phyloP scores from a whole-genome alignment of 2,329 filamentous ascomycete species.

The Stagonosporopsis rhizophila region DNA sequence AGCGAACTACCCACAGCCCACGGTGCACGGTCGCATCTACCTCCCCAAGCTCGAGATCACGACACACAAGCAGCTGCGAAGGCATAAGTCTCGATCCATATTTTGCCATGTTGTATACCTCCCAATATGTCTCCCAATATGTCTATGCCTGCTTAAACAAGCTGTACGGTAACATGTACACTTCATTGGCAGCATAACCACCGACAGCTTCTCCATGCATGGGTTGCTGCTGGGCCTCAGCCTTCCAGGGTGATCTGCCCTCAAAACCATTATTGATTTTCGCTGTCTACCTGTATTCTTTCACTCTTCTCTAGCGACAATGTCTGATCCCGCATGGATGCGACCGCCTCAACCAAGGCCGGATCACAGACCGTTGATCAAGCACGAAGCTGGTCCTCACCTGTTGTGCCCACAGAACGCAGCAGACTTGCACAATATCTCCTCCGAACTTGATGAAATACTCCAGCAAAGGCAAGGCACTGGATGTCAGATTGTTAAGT shows the following conservation, averaged over 20 bases:
- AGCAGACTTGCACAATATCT: neutral
- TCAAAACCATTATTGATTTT: neutral
- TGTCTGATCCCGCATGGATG: slow-evolving; percentile 6
- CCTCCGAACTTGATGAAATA: neutral
- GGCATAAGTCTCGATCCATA: neutral
- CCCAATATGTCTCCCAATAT: neutral
- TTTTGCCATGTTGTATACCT: neutral
- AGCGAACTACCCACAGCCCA: neutral
- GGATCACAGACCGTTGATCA: neutral
- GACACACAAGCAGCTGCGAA: neutral
- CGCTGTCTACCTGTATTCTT: neutral
- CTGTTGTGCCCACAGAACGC: slow-evolving; percentile 2
- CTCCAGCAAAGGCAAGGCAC: neutral
- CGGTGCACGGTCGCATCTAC: neutral
- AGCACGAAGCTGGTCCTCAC: neutral
- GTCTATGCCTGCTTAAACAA: neutral
- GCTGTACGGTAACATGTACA: neutral
- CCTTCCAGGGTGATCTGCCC: neutral
- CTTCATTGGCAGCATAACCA: slow-evolving; percentile 6
- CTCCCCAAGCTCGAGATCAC: neutral
- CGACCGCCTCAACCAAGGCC: neutral
- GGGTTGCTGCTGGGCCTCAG: neutral
- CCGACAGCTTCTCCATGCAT: neutral
- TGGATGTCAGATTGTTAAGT: slow-evolving; percentile 8
- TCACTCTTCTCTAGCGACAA: neutral